These are phyloP conservation scores for Euryodendron excelsum DNA, from an alignment of 148 eudicot genomes.

Conservation along the genomic window DNA sequence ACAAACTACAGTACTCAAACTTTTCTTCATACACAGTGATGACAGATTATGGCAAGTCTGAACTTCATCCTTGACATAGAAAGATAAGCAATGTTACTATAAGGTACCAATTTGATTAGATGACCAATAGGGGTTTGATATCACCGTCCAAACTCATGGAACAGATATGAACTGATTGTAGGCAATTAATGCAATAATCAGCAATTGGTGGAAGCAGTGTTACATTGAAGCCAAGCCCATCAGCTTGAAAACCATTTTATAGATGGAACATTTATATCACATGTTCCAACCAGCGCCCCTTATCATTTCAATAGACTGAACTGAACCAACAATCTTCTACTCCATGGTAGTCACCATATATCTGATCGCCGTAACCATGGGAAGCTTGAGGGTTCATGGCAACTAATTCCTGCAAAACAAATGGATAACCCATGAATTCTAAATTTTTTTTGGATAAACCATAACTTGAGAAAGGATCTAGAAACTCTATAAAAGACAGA, in stretches of 20 bases:
- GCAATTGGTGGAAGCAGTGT: background rate
- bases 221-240: background rate
- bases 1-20: background rate
- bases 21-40: background rate
- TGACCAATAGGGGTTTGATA: background rate
- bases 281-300: background rate
- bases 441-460: too few relatives aligned
- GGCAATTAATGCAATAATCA: background rate
- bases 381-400: background rate
- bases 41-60: background rate
- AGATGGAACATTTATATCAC: background rate
- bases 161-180: background rate
- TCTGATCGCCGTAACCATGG: background rate
- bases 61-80: background rate
- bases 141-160: background rate
- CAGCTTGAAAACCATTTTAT: background rate
- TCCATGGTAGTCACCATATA: background rate
- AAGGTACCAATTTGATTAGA: background rate
- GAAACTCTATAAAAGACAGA: background rate
- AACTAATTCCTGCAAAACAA: conserved; percentile 7
- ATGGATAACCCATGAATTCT: background rate
- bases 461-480: background rate
- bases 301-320: background rate
- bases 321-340: background rate
- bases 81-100: background rate